Evolutionary conservation across 2,329 filamentous ascomycete species (phyloP).

Genomic region (Westerdykella aurantiaca): DNA sequence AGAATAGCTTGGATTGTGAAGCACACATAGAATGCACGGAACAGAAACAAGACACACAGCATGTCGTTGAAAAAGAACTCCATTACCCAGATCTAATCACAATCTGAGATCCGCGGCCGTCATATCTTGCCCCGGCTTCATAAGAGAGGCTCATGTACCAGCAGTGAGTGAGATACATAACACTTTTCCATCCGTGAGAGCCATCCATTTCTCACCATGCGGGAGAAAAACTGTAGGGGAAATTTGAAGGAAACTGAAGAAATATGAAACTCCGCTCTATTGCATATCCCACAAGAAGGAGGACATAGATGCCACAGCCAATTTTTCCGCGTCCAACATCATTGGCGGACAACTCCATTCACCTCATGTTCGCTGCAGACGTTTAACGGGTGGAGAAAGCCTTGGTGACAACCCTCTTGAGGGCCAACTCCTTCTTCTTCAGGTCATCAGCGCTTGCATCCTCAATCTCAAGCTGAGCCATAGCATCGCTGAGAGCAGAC

Average conservation of each 20-base stretch:
- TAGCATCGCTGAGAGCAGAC: slow-evolving; percentile 90
- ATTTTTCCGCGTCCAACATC: not conserved
- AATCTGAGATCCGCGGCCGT: no score
- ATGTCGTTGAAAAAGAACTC: not conserved
- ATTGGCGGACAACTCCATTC: not conserved
- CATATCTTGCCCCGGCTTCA: not conserved
- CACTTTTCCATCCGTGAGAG: not conserved
- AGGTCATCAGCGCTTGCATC: slow-evolving; percentile 88
- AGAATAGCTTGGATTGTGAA: no score
- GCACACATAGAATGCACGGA: no score
- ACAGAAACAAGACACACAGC: no score
- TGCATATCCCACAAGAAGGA: not conserved
- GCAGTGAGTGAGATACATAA: not conserved
- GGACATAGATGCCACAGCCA: not conserved
- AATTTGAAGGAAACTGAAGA: not conserved
- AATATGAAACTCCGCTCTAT: not conserved
- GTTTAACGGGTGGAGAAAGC: slow-evolving; percentile 85
- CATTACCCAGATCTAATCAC: not conserved
- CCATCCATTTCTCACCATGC: not conserved
- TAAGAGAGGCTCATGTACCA: not conserved
- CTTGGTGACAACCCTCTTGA: slow-evolving; percentile 98
- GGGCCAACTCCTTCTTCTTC: slow-evolving; percentile 98
- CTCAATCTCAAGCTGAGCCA: slow-evolving; percentile 94
- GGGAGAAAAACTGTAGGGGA: not conserved
- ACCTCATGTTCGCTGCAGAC: not conserved